phyloP scores from a whole-genome alignment of 805 yeast genomes.

The Blastobotrys peoriensis region DNA sequence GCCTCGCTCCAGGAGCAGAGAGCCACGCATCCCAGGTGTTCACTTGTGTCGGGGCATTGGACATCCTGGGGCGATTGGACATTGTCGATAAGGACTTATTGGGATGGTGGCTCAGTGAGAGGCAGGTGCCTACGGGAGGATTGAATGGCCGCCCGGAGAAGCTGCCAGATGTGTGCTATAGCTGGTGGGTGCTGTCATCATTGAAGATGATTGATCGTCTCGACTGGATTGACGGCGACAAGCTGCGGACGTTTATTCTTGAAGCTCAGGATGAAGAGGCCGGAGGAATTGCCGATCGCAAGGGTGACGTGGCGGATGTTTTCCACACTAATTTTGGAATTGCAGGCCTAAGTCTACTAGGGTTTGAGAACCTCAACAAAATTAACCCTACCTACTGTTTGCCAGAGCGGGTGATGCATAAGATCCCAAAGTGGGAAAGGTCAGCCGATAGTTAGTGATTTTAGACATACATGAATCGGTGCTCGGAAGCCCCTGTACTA shows the following conservation, averaged over 20 bases:
- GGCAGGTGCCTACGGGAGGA: slow-evolving; percentile 86
- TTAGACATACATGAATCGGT: slow-evolving; percentile 19
- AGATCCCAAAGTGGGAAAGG: slow-evolving; percentile 11
- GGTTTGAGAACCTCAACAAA: slow-evolving; percentile 48
- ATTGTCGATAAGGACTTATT: slow-evolving; percentile 36
- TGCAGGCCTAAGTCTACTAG: slow-evolving; percentile 78
- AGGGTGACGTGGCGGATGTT: slow-evolving; percentile 86
- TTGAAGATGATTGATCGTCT: slow-evolving; percentile 58
- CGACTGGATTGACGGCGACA: slow-evolving; percentile 70
- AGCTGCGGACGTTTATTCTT: slow-evolving; percentile 62
- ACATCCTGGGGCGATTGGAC: slow-evolving; percentile 58
- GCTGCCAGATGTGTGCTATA: slow-evolving; percentile 93
- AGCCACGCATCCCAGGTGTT: slow-evolving; percentile 88
- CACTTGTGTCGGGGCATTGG: slow-evolving; percentile 76
- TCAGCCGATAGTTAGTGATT: neutral
- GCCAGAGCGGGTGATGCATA: slow-evolving; percentile 46
- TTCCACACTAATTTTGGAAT: slow-evolving; percentile 89
- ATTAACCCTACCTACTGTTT: slow-evolving; percentile 87
- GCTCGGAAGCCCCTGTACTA: slow-evolving; percentile 42
- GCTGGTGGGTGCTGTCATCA: slow-evolving; percentile 94
- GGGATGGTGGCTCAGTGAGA: slow-evolving; percentile 84
- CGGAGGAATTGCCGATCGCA: slow-evolving; percentile 93
- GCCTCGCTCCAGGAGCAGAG: slow-evolving; percentile 90
- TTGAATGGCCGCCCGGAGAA: slow-evolving; percentile 95
- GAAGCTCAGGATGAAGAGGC: slow-evolving; percentile 64